phyloP scores from a whole-genome alignment of 805 yeast species.

The Scheffersomyces lignosus region DNA sequence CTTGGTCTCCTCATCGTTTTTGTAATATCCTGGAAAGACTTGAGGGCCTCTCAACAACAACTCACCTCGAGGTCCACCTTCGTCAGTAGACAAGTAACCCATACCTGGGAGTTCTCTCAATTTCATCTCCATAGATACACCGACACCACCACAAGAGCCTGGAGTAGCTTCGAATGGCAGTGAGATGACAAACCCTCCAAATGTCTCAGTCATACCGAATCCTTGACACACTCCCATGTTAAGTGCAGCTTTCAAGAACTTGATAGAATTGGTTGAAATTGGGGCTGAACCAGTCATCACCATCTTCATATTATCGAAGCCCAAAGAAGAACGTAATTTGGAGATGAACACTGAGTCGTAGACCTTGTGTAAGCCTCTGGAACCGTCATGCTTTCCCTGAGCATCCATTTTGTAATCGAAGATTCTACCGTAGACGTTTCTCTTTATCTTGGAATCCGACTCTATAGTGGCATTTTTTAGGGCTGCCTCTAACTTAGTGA shows the following conservation, averaged over 20 bases:
- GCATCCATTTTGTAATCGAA: background rate
- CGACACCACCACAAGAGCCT: constrained; percentile 20
- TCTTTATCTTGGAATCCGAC: too few relatives aligned
- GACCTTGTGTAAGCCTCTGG: background rate
- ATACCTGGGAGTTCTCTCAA: constrained; percentile 15
- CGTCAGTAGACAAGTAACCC: constrained; percentile 14
- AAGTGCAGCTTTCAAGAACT: constrained; percentile 23
- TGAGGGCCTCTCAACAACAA: constrained; percentile 57
- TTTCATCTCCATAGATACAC: constrained; percentile 15
- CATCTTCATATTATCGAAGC: constrained; percentile 25
- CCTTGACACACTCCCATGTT: constrained; percentile 29
- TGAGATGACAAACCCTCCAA: constrained; percentile 15
- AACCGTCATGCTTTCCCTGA: background rate
- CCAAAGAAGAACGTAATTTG: constrained; percentile 35
- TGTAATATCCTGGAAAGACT: constrained; percentile 48
- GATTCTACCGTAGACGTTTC: constrained; percentile 1
- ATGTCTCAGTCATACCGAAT: constrained; percentile 35
- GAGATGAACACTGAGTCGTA: constrained; percentile 19
- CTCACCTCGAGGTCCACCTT: constrained; percentile 55
- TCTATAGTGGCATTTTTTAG: constrained; percentile 23
- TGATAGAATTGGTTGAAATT: constrained; percentile 18
- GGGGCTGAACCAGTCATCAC: constrained; percentile 29
- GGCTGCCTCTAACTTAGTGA: constrained; percentile 25
- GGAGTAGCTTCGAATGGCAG: constrained; percentile 15
- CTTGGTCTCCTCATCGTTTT: constrained; percentile 47